Evolutionary conservation across 2,329 filamentous ascomycete species (phyloP).

Genomic region (Rutstroemia sp.): DNA sequence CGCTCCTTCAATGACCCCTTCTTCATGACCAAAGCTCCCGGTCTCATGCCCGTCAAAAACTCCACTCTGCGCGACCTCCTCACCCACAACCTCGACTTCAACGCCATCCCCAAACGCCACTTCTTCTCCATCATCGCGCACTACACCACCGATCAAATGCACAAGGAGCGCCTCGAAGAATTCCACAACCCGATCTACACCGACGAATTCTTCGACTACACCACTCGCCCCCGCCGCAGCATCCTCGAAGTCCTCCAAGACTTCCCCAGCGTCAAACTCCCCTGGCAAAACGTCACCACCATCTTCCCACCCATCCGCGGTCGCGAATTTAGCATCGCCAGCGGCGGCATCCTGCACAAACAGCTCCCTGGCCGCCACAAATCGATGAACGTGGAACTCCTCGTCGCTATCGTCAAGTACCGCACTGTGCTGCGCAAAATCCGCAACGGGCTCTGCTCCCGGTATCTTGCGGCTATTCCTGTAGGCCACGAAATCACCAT

Average conservation of each 20-base stretch:
- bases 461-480: conserved; percentile 65
- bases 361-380: conserved; percentile 8
- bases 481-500: conserved; percentile 34
- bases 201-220: conserved; percentile 95
- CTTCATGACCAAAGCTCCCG: conserved; percentile 28
- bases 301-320: conserved; percentile 77
- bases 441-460: conserved; percentile 81
- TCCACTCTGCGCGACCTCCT: conserved; percentile 65
- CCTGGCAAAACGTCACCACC: conserved; percentile 62
- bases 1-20: conserved; percentile 24
- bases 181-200: conserved; percentile 73
- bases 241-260: conserved; percentile 91
- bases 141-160: conserved; percentile 63
- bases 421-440: conserved; percentile 78
- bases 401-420: conserved; percentile 87
- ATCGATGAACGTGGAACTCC: conserved; percentile 55
- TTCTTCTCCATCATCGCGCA: conserved; percentile 77
- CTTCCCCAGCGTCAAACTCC: conserved; percentile 77
- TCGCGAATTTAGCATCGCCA: conserved; percentile 91
- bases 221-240: conserved; percentile 78
- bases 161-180: conserved; percentile 75
- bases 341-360: conserved; percentile 44
- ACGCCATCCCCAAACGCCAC: conserved; percentile 75
- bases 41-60: conserved; percentile 24
- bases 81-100: conserved; percentile 80